Evolutionary conservation across 306 rosid species (phyloP).

Genomic region (Begonia loranthoides): DNA sequence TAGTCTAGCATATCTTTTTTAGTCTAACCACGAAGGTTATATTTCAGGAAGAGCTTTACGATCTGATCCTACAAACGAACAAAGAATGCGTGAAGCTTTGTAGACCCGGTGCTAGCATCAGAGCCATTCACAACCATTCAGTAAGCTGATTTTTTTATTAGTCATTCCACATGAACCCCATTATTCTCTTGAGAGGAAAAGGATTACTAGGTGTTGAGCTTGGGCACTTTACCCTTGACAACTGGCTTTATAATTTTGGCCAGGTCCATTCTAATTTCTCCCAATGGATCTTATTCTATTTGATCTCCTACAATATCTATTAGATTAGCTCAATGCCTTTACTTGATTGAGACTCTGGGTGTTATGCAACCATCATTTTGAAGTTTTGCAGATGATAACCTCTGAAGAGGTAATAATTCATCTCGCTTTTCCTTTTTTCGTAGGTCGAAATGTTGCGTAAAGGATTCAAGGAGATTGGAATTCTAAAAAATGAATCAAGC

Average conservation of each 20-base stretch:
- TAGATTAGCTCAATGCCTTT: too few relatives aligned
- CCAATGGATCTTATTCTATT: too few relatives aligned
- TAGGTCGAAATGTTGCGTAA: constrained; percentile 68
- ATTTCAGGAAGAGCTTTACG: constrained; percentile 81
- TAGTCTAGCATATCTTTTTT: too few relatives aligned
- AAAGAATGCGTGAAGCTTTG: constrained; percentile 77
- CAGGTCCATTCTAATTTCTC: too few relatives aligned
- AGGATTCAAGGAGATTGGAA: constrained; percentile 71
- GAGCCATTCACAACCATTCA: constrained; percentile 67
- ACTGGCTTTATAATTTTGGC: too few relatives aligned
- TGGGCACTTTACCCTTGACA: too few relatives aligned
- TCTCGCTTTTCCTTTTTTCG: constrained; percentile 16
- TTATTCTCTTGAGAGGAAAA: background rate
- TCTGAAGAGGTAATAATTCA: constrained; percentile 5
- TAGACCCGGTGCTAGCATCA: constrained; percentile 69
- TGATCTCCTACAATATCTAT: too few relatives aligned
- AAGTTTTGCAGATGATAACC: constrained; percentile 3
- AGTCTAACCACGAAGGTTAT: background rate
- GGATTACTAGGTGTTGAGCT: too few relatives aligned
- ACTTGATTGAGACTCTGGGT: too few relatives aligned
- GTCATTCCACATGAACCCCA: background rate
- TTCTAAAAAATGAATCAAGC: constrained; percentile 42
- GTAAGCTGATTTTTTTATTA: constrained; percentile 20
- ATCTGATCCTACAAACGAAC: constrained; percentile 65
- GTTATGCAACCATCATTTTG: constrained; percentile 10